Conservation (phyloP, 345 rosid species). For the Arabidopsis suecica region DNA sequence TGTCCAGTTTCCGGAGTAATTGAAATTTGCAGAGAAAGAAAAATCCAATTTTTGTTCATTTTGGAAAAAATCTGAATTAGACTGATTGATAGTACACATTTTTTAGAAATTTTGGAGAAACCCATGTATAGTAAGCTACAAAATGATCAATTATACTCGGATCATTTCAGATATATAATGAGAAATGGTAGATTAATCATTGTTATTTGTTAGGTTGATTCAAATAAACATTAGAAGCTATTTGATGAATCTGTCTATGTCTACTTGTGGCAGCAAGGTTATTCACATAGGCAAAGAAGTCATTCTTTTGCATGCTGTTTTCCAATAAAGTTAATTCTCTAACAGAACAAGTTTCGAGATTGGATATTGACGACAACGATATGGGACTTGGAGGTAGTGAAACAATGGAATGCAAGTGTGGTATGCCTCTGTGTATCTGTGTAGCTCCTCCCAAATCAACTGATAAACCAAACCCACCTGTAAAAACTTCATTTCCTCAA, state of each 20-base stretch:
- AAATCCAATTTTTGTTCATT: neutral
- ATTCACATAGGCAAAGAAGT: slow-evolving; percentile 51
- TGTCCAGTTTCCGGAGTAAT: neutral
- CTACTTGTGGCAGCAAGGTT: slow-evolving; percentile 15
- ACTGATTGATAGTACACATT: neutral
- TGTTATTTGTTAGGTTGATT: neutral
- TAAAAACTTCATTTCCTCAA: slow-evolving; percentile 21
- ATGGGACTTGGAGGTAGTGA: slow-evolving; percentile 45
- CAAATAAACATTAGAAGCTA: neutral
- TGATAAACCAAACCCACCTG: slow-evolving; percentile 48
- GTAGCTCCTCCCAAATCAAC: slow-evolving; percentile 60
- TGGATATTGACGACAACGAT: slow-evolving; percentile 57
- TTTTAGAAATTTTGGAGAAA: neutral
- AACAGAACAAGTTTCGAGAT: slow-evolving; percentile 57
- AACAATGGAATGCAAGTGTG: slow-evolving; percentile 76
- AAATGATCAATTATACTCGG: neutral
- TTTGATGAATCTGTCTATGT: neutral
- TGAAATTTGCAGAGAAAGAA: neutral
- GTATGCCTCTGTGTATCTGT: slow-evolving; percentile 96
- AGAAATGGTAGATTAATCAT: neutral
- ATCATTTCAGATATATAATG: neutral
- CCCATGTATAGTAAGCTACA: neutral
- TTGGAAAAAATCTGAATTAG: neutral
- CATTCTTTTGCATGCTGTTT: slow-evolving; percentile 47
- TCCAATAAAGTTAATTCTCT: slow-evolving; percentile 50